Percentiles rank a stretch among this genome's conserved stretches.
Evolutionary conservation across 202 grass and related monocot species (phyloP).

Genomic region (Setaria viridis): DNA sequence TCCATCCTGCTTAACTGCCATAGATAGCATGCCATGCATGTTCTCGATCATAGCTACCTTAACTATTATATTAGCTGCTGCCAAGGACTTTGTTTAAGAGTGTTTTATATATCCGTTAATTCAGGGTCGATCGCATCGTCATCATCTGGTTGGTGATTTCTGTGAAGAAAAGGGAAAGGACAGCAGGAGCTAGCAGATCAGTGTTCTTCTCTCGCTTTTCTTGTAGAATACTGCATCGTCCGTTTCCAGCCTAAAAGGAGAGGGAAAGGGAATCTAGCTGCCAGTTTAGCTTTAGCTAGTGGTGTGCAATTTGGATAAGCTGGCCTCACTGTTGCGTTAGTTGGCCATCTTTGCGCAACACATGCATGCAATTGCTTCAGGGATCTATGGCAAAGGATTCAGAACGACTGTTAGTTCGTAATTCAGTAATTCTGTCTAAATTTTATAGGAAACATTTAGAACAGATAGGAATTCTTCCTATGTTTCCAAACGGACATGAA

Average conservation of each 20-base stretch:
- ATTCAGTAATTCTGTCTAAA: neutral
- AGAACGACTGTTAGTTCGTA: neutral
- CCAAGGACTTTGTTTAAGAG: neutral
- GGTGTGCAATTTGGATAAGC: constrained; percentile 40
- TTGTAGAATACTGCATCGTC: neutral
- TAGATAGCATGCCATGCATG: neutral
- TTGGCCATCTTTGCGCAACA: neutral
- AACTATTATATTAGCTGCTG: neutral
- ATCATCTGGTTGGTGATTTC: neutral
- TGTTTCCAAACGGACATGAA: neutral
- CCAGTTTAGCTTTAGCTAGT: constrained; percentile 42
- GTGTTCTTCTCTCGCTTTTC: constrained; percentile 9
- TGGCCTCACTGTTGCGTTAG: neutral
- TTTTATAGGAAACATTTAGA: neutral
- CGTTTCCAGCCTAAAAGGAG: constrained; percentile 40
- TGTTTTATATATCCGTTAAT: constrained; percentile 7
- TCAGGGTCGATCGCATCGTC: neutral
- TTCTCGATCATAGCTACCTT: neutral
- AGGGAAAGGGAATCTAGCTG: constrained; percentile 42
- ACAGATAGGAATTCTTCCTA: neutral
- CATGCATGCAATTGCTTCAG: neutral
- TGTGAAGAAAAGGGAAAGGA: neutral
- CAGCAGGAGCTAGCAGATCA: constrained; percentile 2
- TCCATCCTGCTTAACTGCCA: constrained; percentile 44
- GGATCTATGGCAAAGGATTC: neutral